Evolutionary conservation across 306 rosid species (phyloP).

Genomic region (Lathyrus sativus): DNA sequence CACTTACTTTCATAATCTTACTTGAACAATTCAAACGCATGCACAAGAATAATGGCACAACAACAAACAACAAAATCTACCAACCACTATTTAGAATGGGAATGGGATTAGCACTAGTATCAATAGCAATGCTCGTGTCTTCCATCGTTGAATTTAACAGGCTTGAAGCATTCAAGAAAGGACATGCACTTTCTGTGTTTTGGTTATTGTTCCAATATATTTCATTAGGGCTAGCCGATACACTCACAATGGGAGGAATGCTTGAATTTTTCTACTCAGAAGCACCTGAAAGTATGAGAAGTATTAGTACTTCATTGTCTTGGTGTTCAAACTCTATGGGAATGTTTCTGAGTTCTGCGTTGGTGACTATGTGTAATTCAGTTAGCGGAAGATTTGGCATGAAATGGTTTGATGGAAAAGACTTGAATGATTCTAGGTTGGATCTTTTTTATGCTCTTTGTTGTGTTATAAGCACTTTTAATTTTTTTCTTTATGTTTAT

Average conservation of each 20-base stretch:
- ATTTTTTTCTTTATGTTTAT: slow-evolving; percentile 39
- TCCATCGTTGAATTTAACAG: slow-evolving; percentile 43
- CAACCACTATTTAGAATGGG: slow-evolving; percentile 43
- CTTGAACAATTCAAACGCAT: slow-evolving; percentile 27
- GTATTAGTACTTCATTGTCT: slow-evolving; percentile 44
- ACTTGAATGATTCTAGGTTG: slow-evolving; percentile 42
- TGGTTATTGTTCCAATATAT: slow-evolving; percentile 45
- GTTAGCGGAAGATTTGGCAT: slow-evolving; percentile 37
- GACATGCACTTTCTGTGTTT: slow-evolving; percentile 34
- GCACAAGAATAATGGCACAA: not conserved
- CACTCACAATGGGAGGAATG: slow-evolving; percentile 48
- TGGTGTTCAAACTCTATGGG: slow-evolving; percentile 52
- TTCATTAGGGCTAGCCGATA: slow-evolving; percentile 39
- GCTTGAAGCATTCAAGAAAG: slow-evolving; percentile 29
- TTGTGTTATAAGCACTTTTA: slow-evolving; percentile 38
- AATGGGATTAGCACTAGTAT: slow-evolving; percentile 41
- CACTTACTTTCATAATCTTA: slow-evolving; percentile 34
- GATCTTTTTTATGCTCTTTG: slow-evolving; percentile 49
- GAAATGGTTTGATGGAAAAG: slow-evolving; percentile 46
- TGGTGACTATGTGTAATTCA: slow-evolving; percentile 37
- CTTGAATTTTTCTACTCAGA: slow-evolving; percentile 51
- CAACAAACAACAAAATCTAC: not conserved
- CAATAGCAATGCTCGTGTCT: slow-evolving; percentile 31
- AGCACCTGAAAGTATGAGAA: slow-evolving; percentile 50
- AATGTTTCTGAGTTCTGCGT: slow-evolving; percentile 39